Base-by-base conservation (phyloP, 306 rosid genomes). In the Dalbergia oliveri region DNA sequence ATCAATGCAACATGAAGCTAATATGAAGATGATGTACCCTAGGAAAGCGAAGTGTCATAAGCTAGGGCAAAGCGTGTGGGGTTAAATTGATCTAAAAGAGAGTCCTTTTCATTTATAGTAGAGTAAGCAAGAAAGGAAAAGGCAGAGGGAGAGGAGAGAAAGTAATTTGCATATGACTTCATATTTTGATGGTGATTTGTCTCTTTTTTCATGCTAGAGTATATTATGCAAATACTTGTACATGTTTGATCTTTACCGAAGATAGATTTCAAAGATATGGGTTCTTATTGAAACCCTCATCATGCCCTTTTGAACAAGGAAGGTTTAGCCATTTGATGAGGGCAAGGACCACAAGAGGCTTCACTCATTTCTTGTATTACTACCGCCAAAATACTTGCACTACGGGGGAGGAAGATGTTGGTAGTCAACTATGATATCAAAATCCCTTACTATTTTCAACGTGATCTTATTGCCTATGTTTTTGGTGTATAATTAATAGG, bases 391-490 rank as follows among this genome's bases (percentile, higher is more conserved):
- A 79, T 81, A 84, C 84, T 69, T 75, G 86, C 84, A 88, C 83
- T 76, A 66, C 65, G 16, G 63, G 23, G 77, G 59, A 72, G 35
- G 65, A 82, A 82, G 59, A 84, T 81, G 85, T 77, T 69, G 39
- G 34, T 85, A 89, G 95, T 90, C 95, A 92, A 92, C 92, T 63
- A 75, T 72, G 91, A 78, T 79, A 86, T 93, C 87, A 90, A 88
- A 81, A 23, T 64, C 81, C 47, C 66, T 72, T 59, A 80, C 75
- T 62, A 72, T 80, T 79, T 91, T 87, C 88, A 86, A 77, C 9
- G 60, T 77, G 67, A 68, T 82, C 76, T 85, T 83, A 83, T 86
- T 77, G 77, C 92, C 78, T 82, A 44, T 16, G 12, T 65, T 62
- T 66, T 73, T 66, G 18, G 11, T 13, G 68, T 77, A 44, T 75